A percentile compares a stretch with the other conserved stretches of the same genome.
Evolutionary conservation across 2,329 filamentous ascomycete species (phyloP).

Genomic region (Scopulariopsis brevicaulis): DNA sequence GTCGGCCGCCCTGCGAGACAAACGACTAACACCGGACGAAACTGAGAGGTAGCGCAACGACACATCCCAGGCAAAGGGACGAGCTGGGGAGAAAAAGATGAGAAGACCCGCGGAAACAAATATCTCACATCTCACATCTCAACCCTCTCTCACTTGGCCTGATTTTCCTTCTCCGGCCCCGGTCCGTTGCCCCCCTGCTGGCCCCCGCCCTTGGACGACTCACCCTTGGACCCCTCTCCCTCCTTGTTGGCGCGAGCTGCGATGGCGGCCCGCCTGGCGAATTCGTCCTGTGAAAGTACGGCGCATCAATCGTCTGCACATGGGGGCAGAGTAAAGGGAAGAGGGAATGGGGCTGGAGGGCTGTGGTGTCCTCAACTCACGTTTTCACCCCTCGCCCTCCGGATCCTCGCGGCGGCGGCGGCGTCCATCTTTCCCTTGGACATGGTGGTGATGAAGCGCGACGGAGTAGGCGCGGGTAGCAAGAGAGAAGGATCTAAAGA

Average conservation of each 20-base stretch:
- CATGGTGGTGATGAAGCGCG: constrained; percentile 1
- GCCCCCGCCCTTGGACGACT: neutral
- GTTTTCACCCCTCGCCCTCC: constrained; percentile 25
- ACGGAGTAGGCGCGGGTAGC: neutral
- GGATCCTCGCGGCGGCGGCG: constrained; percentile 26
- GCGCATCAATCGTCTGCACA: neutral
- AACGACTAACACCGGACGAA: neutral
- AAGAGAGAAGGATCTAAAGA: neutral
- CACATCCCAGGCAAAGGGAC: no score
- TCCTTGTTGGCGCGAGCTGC: constrained; percentile 21
- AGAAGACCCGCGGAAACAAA: neutral
- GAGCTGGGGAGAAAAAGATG: neutral
- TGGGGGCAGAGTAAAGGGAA: neutral
- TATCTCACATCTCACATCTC: neutral
- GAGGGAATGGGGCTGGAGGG: neutral
- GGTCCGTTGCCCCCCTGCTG: neutral
- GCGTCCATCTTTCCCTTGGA: constrained; percentile 27
- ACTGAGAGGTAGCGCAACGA: no score
- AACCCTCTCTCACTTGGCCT: neutral
- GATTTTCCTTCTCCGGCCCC: neutral
- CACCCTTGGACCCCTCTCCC: constrained; percentile 4
- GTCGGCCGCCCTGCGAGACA: neutral
- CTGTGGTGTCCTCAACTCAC: constrained; percentile 14
- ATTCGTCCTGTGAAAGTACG: constrained; percentile 19
- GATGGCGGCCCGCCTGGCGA: constrained; percentile 20